Percentiles rank a stretch among this genome's conserved stretches.
phyloP scores from a whole-genome alignment of 148 eudicot genomes.

The Heliamphora exappendiculata region DNA sequence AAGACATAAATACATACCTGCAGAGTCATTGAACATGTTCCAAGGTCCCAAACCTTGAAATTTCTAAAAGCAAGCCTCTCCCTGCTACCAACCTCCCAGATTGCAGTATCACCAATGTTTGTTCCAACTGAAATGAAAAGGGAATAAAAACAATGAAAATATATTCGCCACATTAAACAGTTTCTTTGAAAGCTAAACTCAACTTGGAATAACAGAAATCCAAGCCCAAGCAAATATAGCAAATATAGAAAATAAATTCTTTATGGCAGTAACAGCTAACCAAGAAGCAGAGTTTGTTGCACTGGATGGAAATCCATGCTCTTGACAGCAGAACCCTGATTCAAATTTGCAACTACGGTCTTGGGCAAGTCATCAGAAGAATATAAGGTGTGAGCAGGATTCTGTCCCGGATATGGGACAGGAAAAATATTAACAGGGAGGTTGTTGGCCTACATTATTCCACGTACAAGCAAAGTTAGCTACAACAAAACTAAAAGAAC shows the following conservation, averaged over 20 bases:
- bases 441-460: conserved; percentile 33
- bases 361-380: conserved; percentile 20
- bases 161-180: background rate
- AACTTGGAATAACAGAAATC: background rate
- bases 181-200: background rate
- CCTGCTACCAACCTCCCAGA: conserved; percentile 55
- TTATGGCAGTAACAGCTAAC: background rate
- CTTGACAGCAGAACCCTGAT: conserved; percentile 10
- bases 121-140: conserved; percentile 20
- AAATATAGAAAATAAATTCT: background rate
- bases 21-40: conserved; percentile 37
- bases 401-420: conserved; percentile 33
- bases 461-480: background rate
- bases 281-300: conserved; percentile 15
- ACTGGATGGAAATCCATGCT: conserved; percentile 22
- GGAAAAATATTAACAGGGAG: conserved; percentile 37
- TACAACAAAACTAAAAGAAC: background rate
- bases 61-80: conserved; percentile 32
- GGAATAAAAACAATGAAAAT: background rate
- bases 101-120: conserved; percentile 28
- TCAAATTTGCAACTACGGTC: conserved; percentile 2
- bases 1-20: conserved; percentile 34
- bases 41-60: conserved; percentile 62
- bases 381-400: conserved; percentile 20
- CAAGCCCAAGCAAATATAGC: background rate